phyloP scores from a whole-genome alignment of 352 stramenopile genomes.

The Globisporangium echinulatum region DNA sequence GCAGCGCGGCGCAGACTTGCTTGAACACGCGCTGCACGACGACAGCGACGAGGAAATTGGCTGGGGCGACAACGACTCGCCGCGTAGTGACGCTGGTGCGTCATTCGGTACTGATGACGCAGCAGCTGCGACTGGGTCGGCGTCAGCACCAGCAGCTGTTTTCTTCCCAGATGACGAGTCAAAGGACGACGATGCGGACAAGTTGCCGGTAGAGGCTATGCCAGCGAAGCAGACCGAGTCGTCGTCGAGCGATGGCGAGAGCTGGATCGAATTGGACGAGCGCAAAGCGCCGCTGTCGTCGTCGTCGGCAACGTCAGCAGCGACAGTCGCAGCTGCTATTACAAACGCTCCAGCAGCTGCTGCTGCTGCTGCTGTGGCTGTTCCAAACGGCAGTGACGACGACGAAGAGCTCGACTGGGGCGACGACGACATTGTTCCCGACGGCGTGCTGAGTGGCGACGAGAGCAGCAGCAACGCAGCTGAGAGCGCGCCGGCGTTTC shows the following conservation, averaged over 20 bases:
- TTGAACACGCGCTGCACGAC: slow-evolving; percentile 33
- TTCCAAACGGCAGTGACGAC: slow-evolving; percentile 8
- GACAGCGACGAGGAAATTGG: slow-evolving; percentile 50
- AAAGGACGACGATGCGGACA: slow-evolving; percentile 23
- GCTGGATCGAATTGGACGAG: slow-evolving; percentile 64
- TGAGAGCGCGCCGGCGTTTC: slow-evolving; percentile 12
- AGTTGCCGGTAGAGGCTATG: not conserved
- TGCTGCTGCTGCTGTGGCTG: slow-evolving; percentile 4
- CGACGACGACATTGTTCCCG: slow-evolving; percentile 40
- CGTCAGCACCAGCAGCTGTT: not conserved
- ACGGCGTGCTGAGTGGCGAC: slow-evolving; percentile 12
- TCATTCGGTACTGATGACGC: too few species aligned
- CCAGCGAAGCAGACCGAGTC: slow-evolving; percentile 14
- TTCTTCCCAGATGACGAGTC: slow-evolving; percentile 42
- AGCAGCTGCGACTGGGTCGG: not conserved
- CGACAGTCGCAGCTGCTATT: not conserved
- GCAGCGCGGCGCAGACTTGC: slow-evolving; percentile 47
- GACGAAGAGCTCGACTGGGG: slow-evolving; percentile 61
- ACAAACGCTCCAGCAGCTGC: slow-evolving; percentile 1
- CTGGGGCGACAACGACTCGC: slow-evolving; percentile 56
- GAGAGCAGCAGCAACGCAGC: slow-evolving; percentile 6
- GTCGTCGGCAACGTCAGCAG: slow-evolving; percentile 36
- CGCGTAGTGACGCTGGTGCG: slow-evolving; percentile 28
- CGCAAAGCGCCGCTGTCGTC: slow-evolving; percentile 37
- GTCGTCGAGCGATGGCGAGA: slow-evolving; percentile 46